Percentiles rank a stretch among this genome's conserved stretches.
Conservation (phyloP, 768 basidiomycete species). For the Cystobasidium tubakii region DNA sequence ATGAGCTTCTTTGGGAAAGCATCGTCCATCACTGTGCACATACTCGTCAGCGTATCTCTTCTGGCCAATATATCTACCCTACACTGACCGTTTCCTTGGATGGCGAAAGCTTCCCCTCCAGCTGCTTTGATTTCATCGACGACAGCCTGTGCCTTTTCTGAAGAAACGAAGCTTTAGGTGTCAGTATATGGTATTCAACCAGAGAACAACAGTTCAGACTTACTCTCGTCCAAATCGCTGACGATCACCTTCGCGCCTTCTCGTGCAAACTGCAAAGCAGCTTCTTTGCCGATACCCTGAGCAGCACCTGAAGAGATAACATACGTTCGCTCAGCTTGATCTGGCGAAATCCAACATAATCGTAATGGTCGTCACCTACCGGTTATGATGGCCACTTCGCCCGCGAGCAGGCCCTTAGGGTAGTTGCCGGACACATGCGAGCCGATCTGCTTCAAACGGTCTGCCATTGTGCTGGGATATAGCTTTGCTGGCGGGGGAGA, state of each 20-base stretch:
- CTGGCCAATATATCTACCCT: not conserved
- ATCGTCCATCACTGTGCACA: conserved; percentile 58
- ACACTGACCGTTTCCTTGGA: conserved; percentile 61
- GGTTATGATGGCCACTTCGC: conserved; percentile 79
- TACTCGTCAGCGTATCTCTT: not conserved
- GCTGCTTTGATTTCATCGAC: conserved; percentile 35
- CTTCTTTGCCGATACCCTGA: conserved; percentile 71
- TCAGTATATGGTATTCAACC: not conserved
- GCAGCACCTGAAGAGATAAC: conserved; percentile 38
- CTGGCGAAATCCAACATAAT: not conserved
- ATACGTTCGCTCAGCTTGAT: not conserved
- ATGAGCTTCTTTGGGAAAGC: conserved; percentile 75
- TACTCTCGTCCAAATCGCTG: conserved; percentile 71
- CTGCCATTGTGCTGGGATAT: conserved; percentile 15
- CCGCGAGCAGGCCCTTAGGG: conserved; percentile 56
- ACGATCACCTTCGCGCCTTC: conserved; percentile 83
- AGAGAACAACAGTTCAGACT: not conserved
- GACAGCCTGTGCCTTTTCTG: conserved; percentile 32
- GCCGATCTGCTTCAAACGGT: conserved; percentile 30
- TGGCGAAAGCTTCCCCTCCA: conserved; percentile 68
- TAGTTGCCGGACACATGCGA: conserved; percentile 21
- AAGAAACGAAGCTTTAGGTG: no score
- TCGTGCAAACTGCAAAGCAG: conserved; percentile 69
- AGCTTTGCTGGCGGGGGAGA: not conserved
- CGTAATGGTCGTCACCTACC: conserved; percentile 53